Base-by-base conservation (phyloP, 371 early-diverging fungal genomes). In the Capillidium heterosporum region DNA sequence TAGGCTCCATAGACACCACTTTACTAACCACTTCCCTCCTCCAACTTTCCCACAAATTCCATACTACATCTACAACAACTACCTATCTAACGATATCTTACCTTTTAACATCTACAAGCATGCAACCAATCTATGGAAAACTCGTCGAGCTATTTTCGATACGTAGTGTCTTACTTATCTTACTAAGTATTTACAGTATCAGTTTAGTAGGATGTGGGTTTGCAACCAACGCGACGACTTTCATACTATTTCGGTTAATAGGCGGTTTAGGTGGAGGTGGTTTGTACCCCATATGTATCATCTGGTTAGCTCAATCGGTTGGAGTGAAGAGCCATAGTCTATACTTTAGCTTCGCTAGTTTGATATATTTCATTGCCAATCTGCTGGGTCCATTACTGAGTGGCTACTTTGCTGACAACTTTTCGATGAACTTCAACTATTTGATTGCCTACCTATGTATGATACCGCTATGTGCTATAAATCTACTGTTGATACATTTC, bases 221-320 rank as follows among this genome's bases (percentile, higher is more conserved):
- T 24, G 76, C 84, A 2, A 75, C 74, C 46, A 72, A 59, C 44
- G 82, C 82, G 78, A 57, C 67, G 26, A 69, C 74, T 70, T 69
- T 84, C 43, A 81, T 84, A 64, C 63, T 77, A 32, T 79, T 78
- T 11, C 70, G 85, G 39, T 81, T 74, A 4, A 61, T 81, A 23
- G 72, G 77, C n/a, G 85, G 85, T 26, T 59, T 80, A 10, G 83
- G 82, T 23, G 76, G 82, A n/a, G 86, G 84, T 32, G 69, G 69
- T 24, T 64, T 77, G 47, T 65, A 72, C 55, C 61, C 71, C n/a
- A 47, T 65, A 46, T 65, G 70, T 54, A 61, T 75, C 60, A 71
- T 75, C 59, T 71, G 73, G 48, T 65, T 78, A 40, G 60, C 66
- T 4, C 64, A 52, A 11, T 23, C 35, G n/a, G 35, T 52, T 7